Conservation (phyloP, 345 rosid species). For the Xanthoceras sorbifolium region DNA sequence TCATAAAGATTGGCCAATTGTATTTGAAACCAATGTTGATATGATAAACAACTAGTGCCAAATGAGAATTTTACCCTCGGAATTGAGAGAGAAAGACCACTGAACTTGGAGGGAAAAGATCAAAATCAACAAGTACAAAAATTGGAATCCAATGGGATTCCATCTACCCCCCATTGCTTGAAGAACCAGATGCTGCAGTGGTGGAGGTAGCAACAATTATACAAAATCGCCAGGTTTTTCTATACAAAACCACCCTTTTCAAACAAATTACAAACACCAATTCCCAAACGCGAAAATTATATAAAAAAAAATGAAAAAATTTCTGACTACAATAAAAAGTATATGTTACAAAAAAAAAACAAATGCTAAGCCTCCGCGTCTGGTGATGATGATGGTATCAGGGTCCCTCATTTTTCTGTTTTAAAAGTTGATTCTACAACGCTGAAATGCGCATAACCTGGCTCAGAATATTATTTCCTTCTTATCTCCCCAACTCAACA, state of each 20-base stretch:
- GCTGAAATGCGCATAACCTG: constrained; percentile 26
- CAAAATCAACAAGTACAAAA: constrained; percentile 53
- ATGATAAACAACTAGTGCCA: constrained; percentile 1
- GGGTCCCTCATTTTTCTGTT: constrained; percentile 62
- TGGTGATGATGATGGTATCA: constrained; percentile 35
- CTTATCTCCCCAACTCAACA: constrained; percentile 24
- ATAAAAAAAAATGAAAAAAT: neutral
- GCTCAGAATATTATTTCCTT: constrained; percentile 37
- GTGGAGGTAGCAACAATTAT: constrained; percentile 42
- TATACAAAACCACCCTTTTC: too few species aligned
- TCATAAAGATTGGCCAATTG: neutral
- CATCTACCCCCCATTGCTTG: constrained; percentile 79
- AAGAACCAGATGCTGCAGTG: constrained; percentile 40
- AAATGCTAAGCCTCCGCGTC: constrained; percentile 29
- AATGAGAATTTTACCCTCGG: constrained; percentile 54
- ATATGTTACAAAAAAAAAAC: constrained; percentile 39
- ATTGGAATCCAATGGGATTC: constrained; percentile 62
- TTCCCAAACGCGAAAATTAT: neutral
- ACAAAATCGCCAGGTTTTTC: constrained; percentile 71
- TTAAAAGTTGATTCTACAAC: constrained; percentile 29
- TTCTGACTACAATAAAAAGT: constrained; percentile 26
- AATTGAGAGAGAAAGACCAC: constrained; percentile 49
- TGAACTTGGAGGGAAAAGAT: constrained; percentile 44
- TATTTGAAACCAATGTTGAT: neutral
- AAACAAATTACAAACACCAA: constrained; percentile 18